These are phyloP conservation scores for Stephania cephalantha DNA, from an alignment of 164 flowering plant genomes.

Conservation along the genomic window DNA sequence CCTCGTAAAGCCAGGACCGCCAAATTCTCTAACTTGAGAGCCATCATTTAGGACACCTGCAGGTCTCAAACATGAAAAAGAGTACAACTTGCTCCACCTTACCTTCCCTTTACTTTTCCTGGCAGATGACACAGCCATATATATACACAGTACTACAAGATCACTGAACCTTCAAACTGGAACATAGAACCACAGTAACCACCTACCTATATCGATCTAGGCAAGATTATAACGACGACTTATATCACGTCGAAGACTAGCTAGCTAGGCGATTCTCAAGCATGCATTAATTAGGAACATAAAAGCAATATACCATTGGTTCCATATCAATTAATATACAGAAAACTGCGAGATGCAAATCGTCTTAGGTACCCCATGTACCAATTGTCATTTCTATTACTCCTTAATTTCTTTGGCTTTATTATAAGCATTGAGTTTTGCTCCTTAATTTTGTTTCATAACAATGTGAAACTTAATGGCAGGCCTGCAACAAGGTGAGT, in stretches of 20 bases:
- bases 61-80: constrained; percentile 40
- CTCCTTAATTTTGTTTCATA: too few relatives aligned
- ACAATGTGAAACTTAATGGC: not conserved
- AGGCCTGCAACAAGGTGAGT: not conserved
- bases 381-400: too few relatives aligned
- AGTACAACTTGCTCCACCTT: constrained; percentile 49
- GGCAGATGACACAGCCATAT: not conserved
- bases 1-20: constrained; percentile 50
- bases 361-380: too few relatives aligned
- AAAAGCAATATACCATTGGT: not conserved
- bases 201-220: too few relatives aligned
- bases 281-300: not conserved
- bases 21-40: constrained; percentile 21
- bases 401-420: too few relatives aligned
- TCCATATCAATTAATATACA: not conserved
- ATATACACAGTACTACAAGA: not conserved
- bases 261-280: too few relatives aligned
- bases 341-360: too few relatives aligned
- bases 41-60: constrained; percentile 5
- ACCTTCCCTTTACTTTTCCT: constrained; percentile 25
- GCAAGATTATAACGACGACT: too few relatives aligned
- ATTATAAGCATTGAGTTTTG: too few relatives aligned
- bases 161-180: not conserved
- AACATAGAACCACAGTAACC: too few relatives aligned
- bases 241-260: not conserved